Conservation (phyloP, 2,329 filamentous ascomycete genomes). For the Stachybotrys echinatus region DNA sequence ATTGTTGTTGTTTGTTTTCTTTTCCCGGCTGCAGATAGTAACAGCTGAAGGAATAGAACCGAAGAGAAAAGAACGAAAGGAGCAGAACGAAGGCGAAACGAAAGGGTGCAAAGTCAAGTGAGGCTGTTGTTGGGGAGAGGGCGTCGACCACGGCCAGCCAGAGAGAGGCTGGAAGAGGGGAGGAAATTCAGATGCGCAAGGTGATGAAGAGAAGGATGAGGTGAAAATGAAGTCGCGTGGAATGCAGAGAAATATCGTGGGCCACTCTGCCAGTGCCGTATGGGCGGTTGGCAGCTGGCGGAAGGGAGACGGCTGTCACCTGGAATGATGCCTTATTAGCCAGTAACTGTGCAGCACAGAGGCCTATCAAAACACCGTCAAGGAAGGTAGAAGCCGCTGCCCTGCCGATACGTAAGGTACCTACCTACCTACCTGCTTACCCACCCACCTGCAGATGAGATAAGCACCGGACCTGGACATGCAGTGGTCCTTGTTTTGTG, state of each 20-base stretch:
- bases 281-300: neutral
- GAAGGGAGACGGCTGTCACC: neutral
- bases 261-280: neutral
- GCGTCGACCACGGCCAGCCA: neutral
- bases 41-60: too few species aligned
- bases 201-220: neutral
- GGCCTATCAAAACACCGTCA: too few species aligned
- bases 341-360: neutral
- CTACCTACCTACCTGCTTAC: too few species aligned
- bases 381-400: too few species aligned
- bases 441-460: too few species aligned
- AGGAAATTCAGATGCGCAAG: neutral
- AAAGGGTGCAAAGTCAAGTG: conserved; percentile 6
- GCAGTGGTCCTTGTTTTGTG: too few species aligned
- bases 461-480: too few species aligned
- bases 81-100: conserved; percentile 3
- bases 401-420: too few species aligned
- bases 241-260: neutral
- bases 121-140: neutral
- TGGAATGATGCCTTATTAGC: neutral
- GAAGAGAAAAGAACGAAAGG: too few species aligned
- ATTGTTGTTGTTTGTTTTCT: too few species aligned
- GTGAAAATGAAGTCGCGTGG: neutral
- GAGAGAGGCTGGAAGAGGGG: neutral
- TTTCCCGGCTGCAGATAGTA: too few species aligned